Evolutionary conservation across 768 basidiomycete species (phyloP).

Genomic region (Rhodotorula paludigena): DNA sequence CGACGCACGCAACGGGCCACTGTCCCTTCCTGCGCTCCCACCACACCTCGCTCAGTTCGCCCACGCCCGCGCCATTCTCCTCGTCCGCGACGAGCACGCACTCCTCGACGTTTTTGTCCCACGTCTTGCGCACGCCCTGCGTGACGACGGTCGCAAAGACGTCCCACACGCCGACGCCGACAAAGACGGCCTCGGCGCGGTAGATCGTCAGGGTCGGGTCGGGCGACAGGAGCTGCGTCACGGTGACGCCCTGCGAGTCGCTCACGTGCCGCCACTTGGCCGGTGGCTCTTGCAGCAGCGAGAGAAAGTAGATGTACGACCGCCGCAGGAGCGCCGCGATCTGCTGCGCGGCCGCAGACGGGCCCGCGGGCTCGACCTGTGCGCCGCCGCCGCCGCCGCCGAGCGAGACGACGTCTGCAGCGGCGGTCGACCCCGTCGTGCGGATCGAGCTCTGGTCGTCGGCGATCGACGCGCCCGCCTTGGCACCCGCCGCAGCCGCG

Average conservation of each 20-base stretch:
- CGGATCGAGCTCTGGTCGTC: no score
- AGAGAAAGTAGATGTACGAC: constrained; percentile 97
- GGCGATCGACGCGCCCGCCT: no score
- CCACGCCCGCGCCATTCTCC: constrained; percentile 75
- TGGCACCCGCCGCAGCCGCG: not conserved
- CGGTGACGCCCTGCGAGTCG: constrained; percentile 76
- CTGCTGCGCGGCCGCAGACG: constrained; percentile 40
- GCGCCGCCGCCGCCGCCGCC: not conserved
- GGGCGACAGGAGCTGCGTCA: constrained; percentile 93
- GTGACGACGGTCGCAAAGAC: constrained; percentile 80
- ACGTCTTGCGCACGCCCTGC: constrained; percentile 75
- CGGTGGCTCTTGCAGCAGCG: constrained; percentile 91
- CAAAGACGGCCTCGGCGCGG: constrained; percentile 92
- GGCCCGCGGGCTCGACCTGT: not conserved
- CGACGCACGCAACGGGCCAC: constrained; percentile 83
- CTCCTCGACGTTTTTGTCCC: constrained; percentile 83
- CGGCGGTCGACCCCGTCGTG: no score
- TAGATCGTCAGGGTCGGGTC: constrained; percentile 95
- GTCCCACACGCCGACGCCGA: constrained; percentile 93
- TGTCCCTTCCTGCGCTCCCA: constrained; percentile 60
- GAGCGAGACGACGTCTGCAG: no score
- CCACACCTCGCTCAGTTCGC: constrained; percentile 39
- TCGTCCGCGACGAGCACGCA: constrained; percentile 72
- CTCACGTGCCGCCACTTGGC: constrained; percentile 79
- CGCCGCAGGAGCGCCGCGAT: constrained; percentile 80